Evolutionary conservation across 164 flowering plant species (phyloP).

Genomic region (Sedum album): DNA sequence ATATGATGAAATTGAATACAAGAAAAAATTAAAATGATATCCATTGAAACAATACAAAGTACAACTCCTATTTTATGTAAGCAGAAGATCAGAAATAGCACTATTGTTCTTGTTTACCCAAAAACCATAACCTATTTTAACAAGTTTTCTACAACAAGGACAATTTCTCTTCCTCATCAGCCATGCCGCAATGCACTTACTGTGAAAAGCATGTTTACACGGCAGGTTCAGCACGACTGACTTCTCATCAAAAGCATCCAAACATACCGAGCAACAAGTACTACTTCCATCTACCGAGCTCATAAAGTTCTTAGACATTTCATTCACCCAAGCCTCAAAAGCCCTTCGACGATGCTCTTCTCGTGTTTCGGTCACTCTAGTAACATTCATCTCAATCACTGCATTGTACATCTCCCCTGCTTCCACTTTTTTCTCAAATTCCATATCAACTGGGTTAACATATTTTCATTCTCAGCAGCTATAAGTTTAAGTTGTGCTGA

Average conservation of each 20-base stretch:
- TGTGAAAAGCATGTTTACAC: background rate
- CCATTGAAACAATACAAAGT: no score
- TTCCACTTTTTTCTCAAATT: background rate
- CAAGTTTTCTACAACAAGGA: background rate
- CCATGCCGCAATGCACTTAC: background rate
- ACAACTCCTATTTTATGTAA: no score
- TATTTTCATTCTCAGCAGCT: background rate
- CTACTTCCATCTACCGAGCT: background rate
- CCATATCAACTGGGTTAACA: background rate
- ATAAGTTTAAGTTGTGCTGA: background rate
- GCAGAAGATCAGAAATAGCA: no score
- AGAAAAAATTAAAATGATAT: no score
- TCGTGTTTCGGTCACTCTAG: background rate
- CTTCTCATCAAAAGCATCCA: background rate
- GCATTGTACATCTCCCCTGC: background rate
- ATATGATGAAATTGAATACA: no score
- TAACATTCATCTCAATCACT: background rate
- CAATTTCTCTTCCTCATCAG: background rate
- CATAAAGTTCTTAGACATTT: background rate
- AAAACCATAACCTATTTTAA: background rate
- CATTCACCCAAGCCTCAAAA: background rate
- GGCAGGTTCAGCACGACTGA: background rate
- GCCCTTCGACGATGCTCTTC: background rate
- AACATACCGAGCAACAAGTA: background rate
- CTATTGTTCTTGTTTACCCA: background rate